phyloP scores from a whole-genome alignment of 495 filamentous ascomycete genomes.

The Penicillium fimorum region DNA sequence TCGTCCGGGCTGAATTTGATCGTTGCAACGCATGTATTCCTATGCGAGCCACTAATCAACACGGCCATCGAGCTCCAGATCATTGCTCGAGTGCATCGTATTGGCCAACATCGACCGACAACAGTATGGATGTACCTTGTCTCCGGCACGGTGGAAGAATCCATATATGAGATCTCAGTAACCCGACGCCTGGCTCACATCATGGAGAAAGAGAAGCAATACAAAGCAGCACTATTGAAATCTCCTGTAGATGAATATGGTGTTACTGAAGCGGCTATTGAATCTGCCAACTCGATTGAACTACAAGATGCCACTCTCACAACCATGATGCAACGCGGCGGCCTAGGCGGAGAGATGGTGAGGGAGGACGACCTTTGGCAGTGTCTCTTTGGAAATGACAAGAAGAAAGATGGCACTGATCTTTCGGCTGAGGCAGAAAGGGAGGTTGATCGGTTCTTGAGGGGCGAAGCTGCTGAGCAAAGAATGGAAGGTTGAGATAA shows the following conservation, averaged over 20 bases:
- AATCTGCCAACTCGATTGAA: conserved; percentile 80
- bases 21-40: conserved; percentile 89
- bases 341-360: conserved; percentile 77
- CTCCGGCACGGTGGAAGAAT: conserved; percentile 82
- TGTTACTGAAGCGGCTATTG: conserved; percentile 59
- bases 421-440: conserved; percentile 30
- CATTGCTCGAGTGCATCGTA: conserved; percentile 89
- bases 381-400: conserved; percentile 70
- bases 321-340: conserved; percentile 66
- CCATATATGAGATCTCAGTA: conserved; percentile 83
- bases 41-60: conserved; percentile 92
- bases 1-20: conserved; percentile 86
- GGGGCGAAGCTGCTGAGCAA: conserved; percentile 49
- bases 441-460: conserved; percentile 45
- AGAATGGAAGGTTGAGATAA: conserved; percentile 21
- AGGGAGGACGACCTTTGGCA: conserved; percentile 80
- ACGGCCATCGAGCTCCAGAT: conserved; percentile 91
- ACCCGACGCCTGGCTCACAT: conserved; percentile 74
- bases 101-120: conserved; percentile 82
- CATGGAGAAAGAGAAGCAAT: conserved; percentile 41
- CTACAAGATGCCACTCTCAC: conserved; percentile 66
- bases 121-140: conserved; percentile 95
- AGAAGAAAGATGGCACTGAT: conserved; percentile 21
- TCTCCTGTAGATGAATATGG: conserved; percentile 28
- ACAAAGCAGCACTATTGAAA: conserved; percentile 16